Conservation (phyloP, 129 eudicot species). For the Escallonia rubra region DNA sequence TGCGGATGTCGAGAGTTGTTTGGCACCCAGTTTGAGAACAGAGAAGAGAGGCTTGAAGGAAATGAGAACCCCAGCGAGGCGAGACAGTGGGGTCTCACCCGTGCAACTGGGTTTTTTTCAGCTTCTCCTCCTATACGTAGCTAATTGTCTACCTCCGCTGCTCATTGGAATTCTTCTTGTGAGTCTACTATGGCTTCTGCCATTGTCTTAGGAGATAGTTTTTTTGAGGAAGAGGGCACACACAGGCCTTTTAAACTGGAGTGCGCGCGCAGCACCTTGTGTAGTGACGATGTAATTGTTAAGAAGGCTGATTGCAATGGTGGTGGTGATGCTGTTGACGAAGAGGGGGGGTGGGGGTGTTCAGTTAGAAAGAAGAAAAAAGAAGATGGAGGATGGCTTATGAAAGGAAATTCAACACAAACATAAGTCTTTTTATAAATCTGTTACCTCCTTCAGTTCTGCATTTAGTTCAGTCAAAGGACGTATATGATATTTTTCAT, state of each 20-base stretch:
- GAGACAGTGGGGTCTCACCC: constrained; percentile 52
- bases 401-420: too few species aligned
- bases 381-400: too few species aligned
- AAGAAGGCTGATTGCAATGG: too few species aligned
- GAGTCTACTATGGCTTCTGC: constrained; percentile 1
- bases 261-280: not conserved
- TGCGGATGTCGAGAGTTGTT: constrained; percentile 21
- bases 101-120: constrained; percentile 41
- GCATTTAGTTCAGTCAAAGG: too few species aligned
- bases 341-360: not conserved
- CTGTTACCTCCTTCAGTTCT: too few species aligned
- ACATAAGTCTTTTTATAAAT: too few species aligned
- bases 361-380: too few species aligned
- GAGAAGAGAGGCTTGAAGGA: constrained; percentile 36
- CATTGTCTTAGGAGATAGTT: constrained; percentile 3
- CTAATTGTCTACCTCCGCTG: constrained; percentile 13
- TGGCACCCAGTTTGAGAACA: constrained; percentile 39
- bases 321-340: not conserved
- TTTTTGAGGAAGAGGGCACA: constrained; percentile 13
- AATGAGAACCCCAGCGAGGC: constrained; percentile 35
- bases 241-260: constrained; percentile 21
- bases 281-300: not conserved
- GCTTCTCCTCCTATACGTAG: constrained; percentile 15
- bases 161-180: constrained; percentile 23
- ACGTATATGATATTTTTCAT: too few species aligned